Evolutionary conservation across 176 grass and related monocot species (phyloP).

Genomic region (Puya raimondii): DNA sequence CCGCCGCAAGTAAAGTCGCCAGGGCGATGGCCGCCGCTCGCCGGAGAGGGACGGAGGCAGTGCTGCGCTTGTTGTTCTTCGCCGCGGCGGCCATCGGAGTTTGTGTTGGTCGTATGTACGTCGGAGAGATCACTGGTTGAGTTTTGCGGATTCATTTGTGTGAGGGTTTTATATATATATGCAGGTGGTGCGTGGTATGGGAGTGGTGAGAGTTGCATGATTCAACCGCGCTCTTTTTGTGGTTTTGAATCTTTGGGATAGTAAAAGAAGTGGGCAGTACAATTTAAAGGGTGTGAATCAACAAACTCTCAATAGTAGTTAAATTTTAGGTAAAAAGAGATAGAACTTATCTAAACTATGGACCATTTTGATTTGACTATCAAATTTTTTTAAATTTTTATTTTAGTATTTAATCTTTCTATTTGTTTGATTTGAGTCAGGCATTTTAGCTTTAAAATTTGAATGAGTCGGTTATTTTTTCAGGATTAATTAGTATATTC

Average conservation of each 20-base stretch:
- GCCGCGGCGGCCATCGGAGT: not conserved
- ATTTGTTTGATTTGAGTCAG: no score
- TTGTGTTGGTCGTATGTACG: no score
- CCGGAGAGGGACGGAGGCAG: not conserved
- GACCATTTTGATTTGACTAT: no score
- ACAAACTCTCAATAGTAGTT: conserved; percentile 3
- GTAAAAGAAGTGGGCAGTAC: conserved; percentile 10
- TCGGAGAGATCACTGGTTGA: not conserved
- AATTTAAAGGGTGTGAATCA: conserved; percentile 34
- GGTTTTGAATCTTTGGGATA: not conserved
- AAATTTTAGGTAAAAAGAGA: no score
- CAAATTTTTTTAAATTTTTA: no score
- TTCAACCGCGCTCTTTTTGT: conserved; percentile 16
- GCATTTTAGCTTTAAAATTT: no score
- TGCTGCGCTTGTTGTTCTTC: not conserved
- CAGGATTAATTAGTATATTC: no score
- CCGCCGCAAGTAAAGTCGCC: not conserved
- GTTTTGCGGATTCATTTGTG: not conserved
- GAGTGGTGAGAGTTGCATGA: conserved; percentile 28
- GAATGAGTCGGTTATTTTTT: no score
- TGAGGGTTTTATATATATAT: not conserved
- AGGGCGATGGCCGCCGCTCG: not conserved
- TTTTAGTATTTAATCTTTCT: no score
- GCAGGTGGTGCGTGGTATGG: not conserved
- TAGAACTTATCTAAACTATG: no score